phyloP scores from a whole-genome alignment of 1,284 basidiomycete species.

The Melampsora abietis-canadensis region DNA sequence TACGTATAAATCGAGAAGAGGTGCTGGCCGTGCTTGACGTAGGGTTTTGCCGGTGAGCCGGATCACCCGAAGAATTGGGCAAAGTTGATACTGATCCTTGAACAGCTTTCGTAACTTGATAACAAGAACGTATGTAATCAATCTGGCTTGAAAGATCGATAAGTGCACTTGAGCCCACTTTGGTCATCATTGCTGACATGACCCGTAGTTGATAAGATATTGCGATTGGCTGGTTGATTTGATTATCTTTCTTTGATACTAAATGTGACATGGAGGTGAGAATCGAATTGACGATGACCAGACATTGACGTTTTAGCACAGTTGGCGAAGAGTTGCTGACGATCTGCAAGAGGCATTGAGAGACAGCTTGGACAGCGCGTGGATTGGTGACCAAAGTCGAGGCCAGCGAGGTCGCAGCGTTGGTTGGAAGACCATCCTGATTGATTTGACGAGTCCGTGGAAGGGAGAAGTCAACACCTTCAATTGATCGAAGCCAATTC shows the following conservation, averaged over 20 bases:
- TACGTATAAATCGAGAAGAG: not conserved
- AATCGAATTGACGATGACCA: conserved; percentile 21
- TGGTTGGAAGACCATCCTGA: not conserved
- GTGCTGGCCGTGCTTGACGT: conserved; percentile 17
- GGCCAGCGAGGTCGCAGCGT: not conserved
- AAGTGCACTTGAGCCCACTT: conserved; percentile 23
- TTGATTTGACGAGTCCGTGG: not conserved
- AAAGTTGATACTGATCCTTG: not conserved
- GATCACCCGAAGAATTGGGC: not conserved
- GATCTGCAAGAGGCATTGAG: conserved; percentile 35
- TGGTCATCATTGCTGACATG: conserved; percentile 24
- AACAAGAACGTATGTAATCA: conserved; percentile 20
- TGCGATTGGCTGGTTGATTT: conserved; percentile 10
- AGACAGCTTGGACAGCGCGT: conserved; percentile 16
- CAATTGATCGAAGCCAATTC: not conserved
- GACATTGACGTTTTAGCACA: conserved; percentile 17
- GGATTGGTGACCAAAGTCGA: conserved; percentile 16
- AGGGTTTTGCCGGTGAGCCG: not conserved
- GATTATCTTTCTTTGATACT: conserved; percentile 3
- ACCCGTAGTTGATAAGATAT: conserved; percentile 25
- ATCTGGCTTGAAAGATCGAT: conserved; percentile 36
- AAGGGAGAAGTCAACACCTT: not conserved
- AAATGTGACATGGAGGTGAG: conserved; percentile 10
- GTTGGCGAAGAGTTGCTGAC: conserved; percentile 31
- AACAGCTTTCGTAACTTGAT: conserved; percentile 11